Conservation (phyloP, 148 eudicot genomes). For the Vaccinium darrowii region DNA sequence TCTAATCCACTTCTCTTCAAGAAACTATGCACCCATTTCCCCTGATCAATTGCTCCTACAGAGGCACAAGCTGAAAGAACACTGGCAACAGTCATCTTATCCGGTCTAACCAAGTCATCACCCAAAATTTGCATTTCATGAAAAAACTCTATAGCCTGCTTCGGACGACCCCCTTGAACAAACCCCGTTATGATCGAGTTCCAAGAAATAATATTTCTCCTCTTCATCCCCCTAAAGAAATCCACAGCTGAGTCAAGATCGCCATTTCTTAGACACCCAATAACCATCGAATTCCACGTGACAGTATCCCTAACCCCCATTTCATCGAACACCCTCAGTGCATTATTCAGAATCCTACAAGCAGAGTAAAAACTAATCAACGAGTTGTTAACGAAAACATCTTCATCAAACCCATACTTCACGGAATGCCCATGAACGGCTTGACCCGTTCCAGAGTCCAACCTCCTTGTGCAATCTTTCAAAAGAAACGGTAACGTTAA, state of each 20-base stretch:
- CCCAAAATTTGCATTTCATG: slow-evolving; percentile 48
- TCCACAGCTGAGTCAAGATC: slow-evolving; percentile 47
- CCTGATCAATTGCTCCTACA: slow-evolving; percentile 65
- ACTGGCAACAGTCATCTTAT: slow-evolving; percentile 66
- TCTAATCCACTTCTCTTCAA: slow-evolving; percentile 55
- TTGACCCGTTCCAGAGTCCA: slow-evolving; percentile 37
- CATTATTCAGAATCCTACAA: slow-evolving; percentile 41
- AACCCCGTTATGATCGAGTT: slow-evolving; percentile 76
- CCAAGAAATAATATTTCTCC: slow-evolving; percentile 65
- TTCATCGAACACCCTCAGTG: slow-evolving; percentile 57
- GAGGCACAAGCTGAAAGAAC: slow-evolving; percentile 77
- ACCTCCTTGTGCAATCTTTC: slow-evolving; percentile 46
- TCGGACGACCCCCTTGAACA: slow-evolving; percentile 58
- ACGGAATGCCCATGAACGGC: slow-evolving; percentile 46
- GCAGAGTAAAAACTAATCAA: slow-evolving; percentile 47
- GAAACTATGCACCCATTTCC: slow-evolving; percentile 60
- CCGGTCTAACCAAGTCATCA: slow-evolving; percentile 45
- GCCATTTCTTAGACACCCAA: slow-evolving; percentile 58
- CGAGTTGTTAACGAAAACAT: slow-evolving; percentile 44
- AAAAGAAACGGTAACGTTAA: slow-evolving; percentile 59
- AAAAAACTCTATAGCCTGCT: slow-evolving; percentile 60
- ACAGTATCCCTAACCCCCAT: slow-evolving; percentile 53
- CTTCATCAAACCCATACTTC: slow-evolving; percentile 41
- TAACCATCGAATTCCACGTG: slow-evolving; percentile 65
- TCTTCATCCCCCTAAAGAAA: slow-evolving; percentile 57